These are phyloP conservation scores for Oxytropis ochrocephala DNA, from an alignment of 306 rosid species.

Conservation along the genomic window DNA sequence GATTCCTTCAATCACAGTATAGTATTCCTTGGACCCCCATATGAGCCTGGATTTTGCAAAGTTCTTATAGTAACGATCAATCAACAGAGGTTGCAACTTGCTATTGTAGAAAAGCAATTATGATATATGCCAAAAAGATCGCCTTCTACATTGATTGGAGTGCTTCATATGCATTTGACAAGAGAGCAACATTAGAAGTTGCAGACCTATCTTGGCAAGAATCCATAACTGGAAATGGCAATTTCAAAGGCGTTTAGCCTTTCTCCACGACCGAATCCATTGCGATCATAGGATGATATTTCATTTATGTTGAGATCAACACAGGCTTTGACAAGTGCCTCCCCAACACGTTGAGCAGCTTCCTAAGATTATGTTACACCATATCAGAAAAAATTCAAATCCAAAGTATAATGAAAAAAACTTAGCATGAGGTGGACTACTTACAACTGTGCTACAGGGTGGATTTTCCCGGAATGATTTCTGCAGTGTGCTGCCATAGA, in stretches of 20 bases:
- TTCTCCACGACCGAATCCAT: conserved; percentile 59
- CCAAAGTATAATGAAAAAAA: background rate
- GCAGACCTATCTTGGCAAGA: conserved; percentile 50
- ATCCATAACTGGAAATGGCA: conserved; percentile 57
- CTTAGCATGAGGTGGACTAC: conserved; percentile 18
- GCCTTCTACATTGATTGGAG: background rate
- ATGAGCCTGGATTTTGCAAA: background rate
- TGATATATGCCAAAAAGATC: background rate
- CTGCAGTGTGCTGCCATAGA: conserved; percentile 76
- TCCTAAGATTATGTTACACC: conserved; percentile 35
- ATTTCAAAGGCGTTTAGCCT: conserved; percentile 68
- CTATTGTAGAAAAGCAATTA: background rate
- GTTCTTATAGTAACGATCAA: background rate
- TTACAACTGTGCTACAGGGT: conserved; percentile 50
- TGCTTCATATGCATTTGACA: background rate
- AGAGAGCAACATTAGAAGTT: background rate
- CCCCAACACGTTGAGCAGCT: conserved; percentile 77
- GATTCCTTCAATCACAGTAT: background rate
- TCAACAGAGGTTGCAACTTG: background rate
- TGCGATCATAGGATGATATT: conserved; percentile 70
- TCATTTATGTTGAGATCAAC: conserved; percentile 55
- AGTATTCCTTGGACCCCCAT: background rate
- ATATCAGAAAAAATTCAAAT: background rate
- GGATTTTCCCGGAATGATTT: conserved; percentile 50
- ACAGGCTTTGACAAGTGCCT: conserved; percentile 68